Evolutionary conservation across 371 early-diverging fungal species (phyloP).

Genomic region (Nematocida sp.): DNA sequence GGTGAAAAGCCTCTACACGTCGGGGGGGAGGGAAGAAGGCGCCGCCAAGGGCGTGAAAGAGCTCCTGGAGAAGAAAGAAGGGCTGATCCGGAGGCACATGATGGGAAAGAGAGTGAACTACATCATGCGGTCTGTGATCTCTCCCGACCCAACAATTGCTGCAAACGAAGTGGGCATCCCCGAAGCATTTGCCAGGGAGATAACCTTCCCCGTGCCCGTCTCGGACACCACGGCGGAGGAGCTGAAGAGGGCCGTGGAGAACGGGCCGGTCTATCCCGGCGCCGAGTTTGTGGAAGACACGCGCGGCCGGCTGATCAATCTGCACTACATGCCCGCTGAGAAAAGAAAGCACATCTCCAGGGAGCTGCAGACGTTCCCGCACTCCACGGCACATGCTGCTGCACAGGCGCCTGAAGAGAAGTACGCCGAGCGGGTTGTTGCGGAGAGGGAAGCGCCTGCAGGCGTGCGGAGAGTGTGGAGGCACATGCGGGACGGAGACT

Average conservation of each 20-base stretch:
- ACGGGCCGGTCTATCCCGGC: slow-evolving; percentile 98
- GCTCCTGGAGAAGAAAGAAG: slow-evolving; percentile 97
- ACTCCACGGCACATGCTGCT: slow-evolving; percentile 26
- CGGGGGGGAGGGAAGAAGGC: not conserved
- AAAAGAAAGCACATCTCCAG: slow-evolving; percentile 86
- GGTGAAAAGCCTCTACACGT: not conserved
- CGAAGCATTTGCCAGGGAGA: slow-evolving; percentile 83
- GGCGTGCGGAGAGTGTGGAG: slow-evolving; percentile 73
- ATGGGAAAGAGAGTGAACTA: slow-evolving; percentile 99
- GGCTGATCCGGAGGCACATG: slow-evolving; percentile 96
- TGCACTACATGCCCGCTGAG: slow-evolving; percentile 72
- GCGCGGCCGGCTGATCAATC: slow-evolving; percentile 75
- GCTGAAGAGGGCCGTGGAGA: slow-evolving; percentile 83
- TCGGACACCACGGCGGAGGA: slow-evolving; percentile 83
- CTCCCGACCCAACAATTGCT: slow-evolving; percentile 94
- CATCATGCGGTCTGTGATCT: slow-evolving; percentile 96
- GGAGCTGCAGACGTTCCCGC: slow-evolving; percentile 72
- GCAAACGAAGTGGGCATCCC: slow-evolving; percentile 96
- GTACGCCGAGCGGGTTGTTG: slow-evolving; percentile 71
- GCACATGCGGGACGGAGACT: slow-evolving; percentile 89
- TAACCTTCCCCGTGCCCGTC: slow-evolving; percentile 95
- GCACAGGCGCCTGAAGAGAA: not conserved
- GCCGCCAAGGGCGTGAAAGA: slow-evolving; percentile 70
- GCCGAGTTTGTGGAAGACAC: slow-evolving; percentile 69
- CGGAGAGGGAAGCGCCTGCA: not conserved